Evolutionary conservation across 23 red algal species (phyloP), one percentile per base, ranked within the genome.

Genomic region (Gracilaria caudata): DNA sequence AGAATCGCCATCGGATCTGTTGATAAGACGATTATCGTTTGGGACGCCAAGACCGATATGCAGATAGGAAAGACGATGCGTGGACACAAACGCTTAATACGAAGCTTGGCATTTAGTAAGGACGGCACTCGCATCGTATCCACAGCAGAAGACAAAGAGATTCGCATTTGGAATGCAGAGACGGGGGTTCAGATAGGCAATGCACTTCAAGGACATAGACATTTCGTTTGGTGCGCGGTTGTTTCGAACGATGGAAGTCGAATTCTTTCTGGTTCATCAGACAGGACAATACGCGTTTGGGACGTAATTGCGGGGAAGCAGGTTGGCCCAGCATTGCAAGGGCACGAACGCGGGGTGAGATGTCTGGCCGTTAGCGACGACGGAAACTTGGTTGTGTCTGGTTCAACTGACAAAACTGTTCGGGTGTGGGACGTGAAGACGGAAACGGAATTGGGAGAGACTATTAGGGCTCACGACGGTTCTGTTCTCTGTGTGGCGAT

Each of bases 221-320:
- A 73, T 34, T 21, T 32, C 7, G 68, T 73, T n/a, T 23, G 40
- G 21, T 32, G 68, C 34, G 23, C 33, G 21, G 68, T 25, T 21
- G 19, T 73, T 10, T 32, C 23, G 17, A 39, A 39, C 17, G 68
- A 73, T 46, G 68, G 68, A 39, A 73, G 33, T 21, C 68, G 68
- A 39, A 21, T 46, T 21, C 7, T 35, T 6, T 73, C 68, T 43
- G 68, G 68, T 7, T 73, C 68, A 39, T n/a, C 19, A 4, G 68
- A 73, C 68, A 29, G 34, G 26, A 73, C 68, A 46, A 39, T 73
- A 35, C 68, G 68, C 35, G 34, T 43, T 21, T 73, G 68, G 68
- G 68, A 73, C 26, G 57, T 61, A 4, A 29, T 29, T 29, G 26
- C n/a, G 7, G 57, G 57, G 57, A 16, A 29, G 17, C n/a, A n/a